Percentiles rank a stretch among this genome's conserved stretches.
These are phyloP conservation scores for Candida suzukii DNA, from an alignment of 805 yeast species.

Conservation along the genomic window DNA sequence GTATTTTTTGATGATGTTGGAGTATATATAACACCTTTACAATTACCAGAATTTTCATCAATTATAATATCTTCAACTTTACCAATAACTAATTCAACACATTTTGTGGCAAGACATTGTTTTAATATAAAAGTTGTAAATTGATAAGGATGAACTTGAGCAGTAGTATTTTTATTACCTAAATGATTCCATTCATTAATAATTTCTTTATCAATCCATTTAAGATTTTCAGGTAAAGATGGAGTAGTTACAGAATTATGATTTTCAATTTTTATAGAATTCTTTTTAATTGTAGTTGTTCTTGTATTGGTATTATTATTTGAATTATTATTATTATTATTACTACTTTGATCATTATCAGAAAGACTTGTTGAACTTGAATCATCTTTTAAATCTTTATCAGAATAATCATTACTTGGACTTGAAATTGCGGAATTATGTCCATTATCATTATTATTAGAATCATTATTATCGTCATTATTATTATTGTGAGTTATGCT, in stretches of 20 bases:
- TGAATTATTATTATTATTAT: neutral
- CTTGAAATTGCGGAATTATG: neutral
- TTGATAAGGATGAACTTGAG: slow-evolving; percentile 93
- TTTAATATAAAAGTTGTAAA: slow-evolving; percentile 80
- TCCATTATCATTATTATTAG: neutral
- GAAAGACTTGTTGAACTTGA: slow-evolving; percentile 11
- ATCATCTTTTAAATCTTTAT: neutral
- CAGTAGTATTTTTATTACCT: slow-evolving; percentile 84
- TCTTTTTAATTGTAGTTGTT: slow-evolving; percentile 27
- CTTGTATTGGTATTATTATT: slow-evolving; percentile 2
- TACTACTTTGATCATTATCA: slow-evolving; percentile 1
- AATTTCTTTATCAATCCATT: slow-evolving; percentile 65
- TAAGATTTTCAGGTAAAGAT: slow-evolving; percentile 53
- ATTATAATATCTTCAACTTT: slow-evolving; percentile 66
- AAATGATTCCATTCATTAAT: slow-evolving; percentile 70
- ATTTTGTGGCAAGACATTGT: slow-evolving; percentile 75
- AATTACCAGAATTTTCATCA: slow-evolving; percentile 56
- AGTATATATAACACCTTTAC: slow-evolving; percentile 63
- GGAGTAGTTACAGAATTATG: slow-evolving; percentile 5
- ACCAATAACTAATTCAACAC: slow-evolving; percentile 80
- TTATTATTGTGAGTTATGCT: neutral
- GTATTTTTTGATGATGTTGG: slow-evolving; percentile 29
- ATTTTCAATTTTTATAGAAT: slow-evolving; percentile 25
- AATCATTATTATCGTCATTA: too few relatives aligned
- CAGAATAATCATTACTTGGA: neutral